These are phyloP conservation scores for Clathrospora elynae DNA, from an alignment of 2,329 filamentous ascomycete genomes.

Conservation along the genomic window DNA sequence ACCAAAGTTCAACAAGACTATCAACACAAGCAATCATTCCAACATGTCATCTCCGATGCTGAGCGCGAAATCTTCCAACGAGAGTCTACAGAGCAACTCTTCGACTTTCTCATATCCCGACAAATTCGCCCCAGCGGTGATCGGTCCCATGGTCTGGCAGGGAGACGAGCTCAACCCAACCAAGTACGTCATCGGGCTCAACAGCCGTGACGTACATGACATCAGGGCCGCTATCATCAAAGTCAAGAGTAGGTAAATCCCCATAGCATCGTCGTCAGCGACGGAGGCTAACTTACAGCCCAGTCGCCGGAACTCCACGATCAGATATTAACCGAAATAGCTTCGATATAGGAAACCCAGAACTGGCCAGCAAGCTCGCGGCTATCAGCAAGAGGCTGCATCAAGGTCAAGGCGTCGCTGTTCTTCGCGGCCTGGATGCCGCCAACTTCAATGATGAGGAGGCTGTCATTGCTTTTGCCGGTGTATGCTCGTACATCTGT, in stretches of 20 bases:
- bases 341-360: conserved; percentile 34
- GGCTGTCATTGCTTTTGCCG: conserved; percentile 44
- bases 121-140: conserved; percentile 34
- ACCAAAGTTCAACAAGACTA: not conserved
- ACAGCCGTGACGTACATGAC: conserved; percentile 31
- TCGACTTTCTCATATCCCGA: conserved; percentile 37
- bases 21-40: not conserved
- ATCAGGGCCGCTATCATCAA: conserved; percentile 42
- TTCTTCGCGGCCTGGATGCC: conserved; percentile 41
- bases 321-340: conserved; percentile 28
- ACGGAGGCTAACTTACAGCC: too few relatives aligned
- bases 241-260: conserved; percentile 35
- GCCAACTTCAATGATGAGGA: conserved; percentile 46
- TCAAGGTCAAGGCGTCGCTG: conserved; percentile 35
- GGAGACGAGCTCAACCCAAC: conserved; percentile 32
- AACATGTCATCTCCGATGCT: conserved; percentile 34
- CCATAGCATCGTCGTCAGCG: too few relatives aligned
- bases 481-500: conserved; percentile 40
- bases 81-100: conserved; percentile 38
- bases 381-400: conserved; percentile 38
- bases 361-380: conserved; percentile 32
- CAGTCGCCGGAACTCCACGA: conserved; percentile 29
- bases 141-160: conserved; percentile 44
- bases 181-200: conserved; percentile 38
- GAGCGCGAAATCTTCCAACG: conserved; percentile 38